Base-by-base conservation (phyloP, 306 rosid species). In the Gastrolobium villosum region DNA sequence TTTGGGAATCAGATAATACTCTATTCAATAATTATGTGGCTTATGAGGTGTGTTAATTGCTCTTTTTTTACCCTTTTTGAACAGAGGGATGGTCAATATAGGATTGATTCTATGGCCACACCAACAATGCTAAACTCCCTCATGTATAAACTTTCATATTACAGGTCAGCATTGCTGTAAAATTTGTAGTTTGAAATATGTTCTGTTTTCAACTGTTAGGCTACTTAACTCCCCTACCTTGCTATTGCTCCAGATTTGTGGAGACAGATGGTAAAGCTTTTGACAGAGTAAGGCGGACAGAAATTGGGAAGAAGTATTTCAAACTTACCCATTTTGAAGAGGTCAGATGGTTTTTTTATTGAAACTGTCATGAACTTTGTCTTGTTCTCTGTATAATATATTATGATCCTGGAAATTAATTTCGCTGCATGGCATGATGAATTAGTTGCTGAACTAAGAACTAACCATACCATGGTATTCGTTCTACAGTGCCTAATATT, bases 101-200 rank as follows among this genome's bases (percentile, higher is more conserved):
- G 99, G 60, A 96, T 96, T 46, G 98, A 96, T 92, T 82, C 91
- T 79, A 78, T 84, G 87, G 99, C 98, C 57, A 96, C 99, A 37
- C 99, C 96, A 41, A 93, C 99, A 32, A 96, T 96, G 98, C 91
- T 96, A 36, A 96, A 96, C 84, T 65, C 82, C 84, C 98, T 96
- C 85, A 96, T 96, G 99, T 96, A 96, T 87, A 96, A 91, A 79
- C 99, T 96, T 78, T 96, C 91, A 44, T 96, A 96, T 82, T 96
- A 96, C 92, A 93, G 99, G 99, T 96, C 15, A 70, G 94, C 49
- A 35, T 83, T 65, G 46, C 70, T 63, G 71, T 60, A 32, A 79
- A 79, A 53, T 63, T 45, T 72, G 53, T 81, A 67, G 11, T 34
- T 66, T 28, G 44, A 50, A 15, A 61, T 11, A 9, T 30, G 26